phyloP scores from a whole-genome alignment of 2,329 filamentous ascomycete species.

The Hortaea werneckii region DNA sequence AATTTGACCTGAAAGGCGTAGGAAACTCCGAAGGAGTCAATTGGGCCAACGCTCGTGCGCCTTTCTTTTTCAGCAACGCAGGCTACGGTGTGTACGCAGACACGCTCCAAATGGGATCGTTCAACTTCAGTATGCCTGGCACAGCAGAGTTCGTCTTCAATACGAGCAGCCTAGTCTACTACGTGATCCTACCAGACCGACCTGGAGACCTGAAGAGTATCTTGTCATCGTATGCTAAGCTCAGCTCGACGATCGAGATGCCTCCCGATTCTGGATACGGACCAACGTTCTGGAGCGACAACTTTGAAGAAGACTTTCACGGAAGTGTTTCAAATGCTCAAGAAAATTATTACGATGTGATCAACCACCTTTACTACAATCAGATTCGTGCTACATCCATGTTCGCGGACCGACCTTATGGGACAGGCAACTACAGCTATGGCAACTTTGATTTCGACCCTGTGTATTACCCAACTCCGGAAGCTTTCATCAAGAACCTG shows the following conservation, averaged over 20 bases:
- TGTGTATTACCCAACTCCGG: slow-evolving; percentile 23
- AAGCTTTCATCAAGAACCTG: slow-evolving; percentile 24
- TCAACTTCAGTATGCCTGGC: background rate
- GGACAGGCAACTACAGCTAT: slow-evolving; percentile 1
- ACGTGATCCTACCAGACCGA: background rate
- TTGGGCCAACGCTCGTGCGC: background rate
- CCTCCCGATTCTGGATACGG: slow-evolving; percentile 1
- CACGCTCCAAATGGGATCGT: slow-evolving; percentile 1
- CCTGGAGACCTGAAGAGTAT: slow-evolving; percentile 1
- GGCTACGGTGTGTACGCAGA: slow-evolving; percentile 2
- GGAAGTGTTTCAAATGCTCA: background rate
- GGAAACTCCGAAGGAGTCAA: background rate
- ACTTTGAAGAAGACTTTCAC: slow-evolving; percentile 1
- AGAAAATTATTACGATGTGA: slow-evolving; percentile 1
- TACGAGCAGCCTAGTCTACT: slow-evolving; percentile 1
- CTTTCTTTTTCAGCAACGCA: background rate
- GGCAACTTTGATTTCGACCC: slow-evolving; percentile 27
- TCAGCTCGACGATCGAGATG: slow-evolving; percentile 1
- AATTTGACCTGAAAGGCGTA: slow-evolving; percentile 1
- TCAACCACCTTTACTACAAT: slow-evolving; percentile 2
- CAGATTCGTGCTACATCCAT: background rate
- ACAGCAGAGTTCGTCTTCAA: background rate
- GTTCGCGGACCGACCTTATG: slow-evolving; percentile 1
- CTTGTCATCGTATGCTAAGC: background rate
- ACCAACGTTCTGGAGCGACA: slow-evolving; percentile 1